phyloP scores from a whole-genome alignment of 768 basidiomycete species.

The Lepiota subincarnata region DNA sequence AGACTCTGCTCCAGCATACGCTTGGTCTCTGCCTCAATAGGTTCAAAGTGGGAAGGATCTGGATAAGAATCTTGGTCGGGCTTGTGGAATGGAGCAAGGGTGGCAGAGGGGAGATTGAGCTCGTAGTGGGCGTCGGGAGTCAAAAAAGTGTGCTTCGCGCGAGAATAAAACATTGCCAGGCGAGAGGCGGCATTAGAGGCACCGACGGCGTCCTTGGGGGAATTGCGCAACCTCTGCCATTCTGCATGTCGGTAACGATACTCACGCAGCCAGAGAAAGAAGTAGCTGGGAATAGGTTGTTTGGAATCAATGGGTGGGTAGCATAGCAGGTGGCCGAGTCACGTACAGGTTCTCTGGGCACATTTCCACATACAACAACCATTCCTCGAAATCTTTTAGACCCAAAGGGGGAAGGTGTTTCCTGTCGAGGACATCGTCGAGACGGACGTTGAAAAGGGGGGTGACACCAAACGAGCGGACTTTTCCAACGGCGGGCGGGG shows the following conservation, averaged over 20 bases:
- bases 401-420: constrained; percentile 78
- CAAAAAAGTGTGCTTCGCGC: constrained; percentile 80
- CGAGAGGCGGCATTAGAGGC: constrained; percentile 7
- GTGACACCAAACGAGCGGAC: constrained; percentile 67
- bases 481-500: constrained; percentile 63
- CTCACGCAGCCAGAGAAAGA: constrained; percentile 77
- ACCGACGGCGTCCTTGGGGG: constrained; percentile 28
- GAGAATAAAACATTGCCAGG: constrained; percentile 70
- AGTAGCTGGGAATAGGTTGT: constrained; percentile 45
- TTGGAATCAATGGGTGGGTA: constrained; percentile 9
- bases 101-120: constrained; percentile 62
- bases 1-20: constrained; percentile 62
- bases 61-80: constrained; percentile 48
- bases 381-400: constrained; percentile 76
- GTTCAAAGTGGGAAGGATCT: constrained; percentile 59
- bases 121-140: constrained; percentile 69
- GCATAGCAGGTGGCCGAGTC: constrained; percentile 1
- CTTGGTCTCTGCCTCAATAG: constrained; percentile 54
- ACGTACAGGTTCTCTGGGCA: constrained; percentile 71
- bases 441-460: constrained; percentile 59
- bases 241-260: constrained; percentile 51
- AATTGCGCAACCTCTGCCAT: constrained; percentile 42
- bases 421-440: constrained; percentile 73
- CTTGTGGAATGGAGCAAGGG: constrained; percentile 57
- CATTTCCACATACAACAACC: constrained; percentile 74